Percentiles rank a stretch among this genome's conserved stretches.
Conservation (phyloP, 192 early-diverging fungal species). For the Coemansia biformis region DNA sequence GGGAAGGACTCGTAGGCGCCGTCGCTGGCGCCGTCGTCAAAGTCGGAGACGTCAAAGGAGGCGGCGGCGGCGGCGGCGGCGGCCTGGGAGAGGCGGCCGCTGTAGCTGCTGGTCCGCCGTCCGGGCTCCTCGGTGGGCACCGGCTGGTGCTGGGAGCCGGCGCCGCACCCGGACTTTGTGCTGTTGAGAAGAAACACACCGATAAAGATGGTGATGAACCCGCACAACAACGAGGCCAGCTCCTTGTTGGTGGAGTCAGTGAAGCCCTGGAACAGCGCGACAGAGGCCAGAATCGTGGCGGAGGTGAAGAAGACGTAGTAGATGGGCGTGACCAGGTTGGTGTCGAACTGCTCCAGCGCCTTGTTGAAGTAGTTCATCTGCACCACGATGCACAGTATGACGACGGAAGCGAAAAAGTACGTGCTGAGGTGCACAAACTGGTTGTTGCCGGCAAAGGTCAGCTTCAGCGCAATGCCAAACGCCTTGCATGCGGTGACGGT, state of each 20-base stretch:
- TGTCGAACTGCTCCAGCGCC: conserved; percentile 86
- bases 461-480: conserved; percentile 85
- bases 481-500: conserved; percentile 90
- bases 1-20: conserved; percentile 36
- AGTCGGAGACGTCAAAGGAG: conserved; percentile 38
- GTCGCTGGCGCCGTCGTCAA: conserved; percentile 28
- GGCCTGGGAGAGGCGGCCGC: conserved; percentile 15
- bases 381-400: conserved; percentile 75
- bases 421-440: conserved; percentile 87
- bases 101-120: conserved; percentile 26
- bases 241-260: conserved; percentile 66
- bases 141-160: conserved; percentile 38
- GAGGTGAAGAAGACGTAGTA: conserved; percentile 97
- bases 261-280: conserved; percentile 85
- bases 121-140: conserved; percentile 47
- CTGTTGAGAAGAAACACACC: conserved; percentile 82
- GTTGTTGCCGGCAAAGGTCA: conserved; percentile 89
- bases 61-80: conserved; percentile 4
- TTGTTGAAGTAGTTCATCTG: conserved; percentile 99
- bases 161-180: conserved; percentile 26
- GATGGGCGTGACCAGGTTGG: conserved; percentile 83
- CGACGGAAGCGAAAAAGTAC: conserved; percentile 78
- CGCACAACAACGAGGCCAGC: conserved; percentile 77
- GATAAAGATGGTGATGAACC: conserved; percentile 88
- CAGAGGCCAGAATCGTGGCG: conserved; percentile 84